phyloP scores from a whole-genome alignment of 306 rosid genomes.

The Casuarina cunninghamiana region DNA sequence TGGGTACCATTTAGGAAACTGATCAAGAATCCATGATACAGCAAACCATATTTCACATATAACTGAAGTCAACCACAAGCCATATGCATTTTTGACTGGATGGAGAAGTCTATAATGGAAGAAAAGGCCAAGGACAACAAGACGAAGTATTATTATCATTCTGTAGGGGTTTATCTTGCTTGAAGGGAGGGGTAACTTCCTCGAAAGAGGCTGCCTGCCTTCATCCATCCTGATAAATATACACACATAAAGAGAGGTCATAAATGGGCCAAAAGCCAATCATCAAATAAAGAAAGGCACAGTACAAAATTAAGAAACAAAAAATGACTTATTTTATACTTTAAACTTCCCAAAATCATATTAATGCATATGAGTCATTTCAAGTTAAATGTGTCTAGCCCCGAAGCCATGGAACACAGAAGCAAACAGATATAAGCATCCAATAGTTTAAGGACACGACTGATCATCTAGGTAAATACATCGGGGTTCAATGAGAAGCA shows the following conservation, averaged over 20 bases:
- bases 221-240: slow-evolving; percentile 87
- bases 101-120: slow-evolving; percentile 93
- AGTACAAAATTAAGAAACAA: not conserved
- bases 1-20: slow-evolving; percentile 96
- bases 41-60: slow-evolving; percentile 99
- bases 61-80: slow-evolving; percentile 94
- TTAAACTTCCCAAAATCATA: not conserved
- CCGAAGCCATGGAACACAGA: not conserved
- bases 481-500: not conserved
- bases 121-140: slow-evolving; percentile 75
- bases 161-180: slow-evolving; percentile 99
- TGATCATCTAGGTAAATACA: not conserved
- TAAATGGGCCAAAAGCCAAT: slow-evolving; percentile 10
- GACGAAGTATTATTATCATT: slow-evolving; percentile 76
- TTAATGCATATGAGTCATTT: not conserved
- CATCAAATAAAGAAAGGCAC: not conserved
- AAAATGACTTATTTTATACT: not conserved
- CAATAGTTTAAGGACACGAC: not conserved
- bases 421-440: not conserved
- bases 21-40: slow-evolving; percentile 94
- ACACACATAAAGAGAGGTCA: slow-evolving; percentile 11
- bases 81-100: slow-evolving; percentile 93
- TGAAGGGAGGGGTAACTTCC: slow-evolving; percentile 78
- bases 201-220: slow-evolving; percentile 94
- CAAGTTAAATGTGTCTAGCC: not conserved